These are phyloP conservation scores for Geranomyces variabilis DNA, from an alignment of 192 early-diverging fungal species.

Conservation along the genomic window DNA sequence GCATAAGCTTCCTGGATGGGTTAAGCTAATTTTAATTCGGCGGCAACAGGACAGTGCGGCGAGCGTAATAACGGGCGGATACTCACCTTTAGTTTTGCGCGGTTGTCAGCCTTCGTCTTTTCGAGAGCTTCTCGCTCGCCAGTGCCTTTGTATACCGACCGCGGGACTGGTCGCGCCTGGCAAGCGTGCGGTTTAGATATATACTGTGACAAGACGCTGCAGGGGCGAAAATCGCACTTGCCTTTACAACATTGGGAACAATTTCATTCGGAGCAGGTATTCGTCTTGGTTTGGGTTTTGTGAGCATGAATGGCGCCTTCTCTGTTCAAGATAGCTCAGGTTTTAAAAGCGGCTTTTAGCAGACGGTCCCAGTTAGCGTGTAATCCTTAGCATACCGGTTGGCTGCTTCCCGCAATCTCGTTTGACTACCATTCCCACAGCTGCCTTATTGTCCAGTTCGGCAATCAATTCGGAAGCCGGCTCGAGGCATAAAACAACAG, in stretches of 20 bases:
- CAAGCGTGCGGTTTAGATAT: background rate
- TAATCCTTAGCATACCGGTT: slow-evolving; percentile 29
- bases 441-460: slow-evolving; percentile 35
- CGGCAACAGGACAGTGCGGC: too few relatives aligned
- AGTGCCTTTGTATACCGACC: slow-evolving; percentile 39
- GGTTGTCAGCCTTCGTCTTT: slow-evolving; percentile 43
- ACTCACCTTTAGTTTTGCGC: slow-evolving; percentile 36
- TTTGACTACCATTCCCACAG: slow-evolving; percentile 44
- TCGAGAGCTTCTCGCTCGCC: slow-evolving; percentile 48
- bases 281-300: slow-evolving; percentile 43
- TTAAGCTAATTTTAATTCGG: too few relatives aligned
- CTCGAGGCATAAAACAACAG: slow-evolving; percentile 35
- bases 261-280: slow-evolving; percentile 38
- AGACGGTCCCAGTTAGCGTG: too few relatives aligned
- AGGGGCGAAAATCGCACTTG: slow-evolving; percentile 6
- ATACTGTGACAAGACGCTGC: background rate
- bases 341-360: too few relatives aligned
- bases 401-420: slow-evolving; percentile 35
- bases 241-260: slow-evolving; percentile 41
- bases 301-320: slow-evolving; percentile 49
- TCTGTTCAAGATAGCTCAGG: slow-evolving; percentile 5
- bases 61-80: background rate
- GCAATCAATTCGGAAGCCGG: slow-evolving; percentile 31
- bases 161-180: slow-evolving; percentile 47
- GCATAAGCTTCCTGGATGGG: slow-evolving; percentile 23